phyloP scores from a whole-genome alignment of 208 protist species.

The Leishmania mexicana region DNA sequence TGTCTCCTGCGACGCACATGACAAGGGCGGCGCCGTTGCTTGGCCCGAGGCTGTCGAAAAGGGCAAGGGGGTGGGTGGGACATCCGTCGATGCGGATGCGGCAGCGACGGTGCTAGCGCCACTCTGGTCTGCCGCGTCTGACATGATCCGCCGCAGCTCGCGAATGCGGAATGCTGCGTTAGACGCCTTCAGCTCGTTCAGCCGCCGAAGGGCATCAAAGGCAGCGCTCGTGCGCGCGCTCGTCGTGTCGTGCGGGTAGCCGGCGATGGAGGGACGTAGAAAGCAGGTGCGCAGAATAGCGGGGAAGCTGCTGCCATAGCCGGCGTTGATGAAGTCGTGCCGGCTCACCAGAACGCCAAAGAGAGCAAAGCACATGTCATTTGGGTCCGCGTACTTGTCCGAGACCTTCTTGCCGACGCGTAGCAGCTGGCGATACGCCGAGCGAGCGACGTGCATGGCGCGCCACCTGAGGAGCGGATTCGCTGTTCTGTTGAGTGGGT shows the following conservation, averaged over 20 bases:
- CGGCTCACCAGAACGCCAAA: conserved; percentile 65
- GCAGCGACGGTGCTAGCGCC: not conserved
- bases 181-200: conserved; percentile 51
- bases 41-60: not conserved
- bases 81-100: conserved; percentile 1
- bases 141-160: conserved; percentile 29
- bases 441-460: conserved; percentile 68
- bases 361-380: conserved; percentile 70
- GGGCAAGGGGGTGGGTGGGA: not conserved
- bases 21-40: not conserved
- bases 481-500: not conserved
- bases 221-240: conserved; percentile 46
- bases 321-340: conserved; percentile 68
- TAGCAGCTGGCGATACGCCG: conserved; percentile 76
- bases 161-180: conserved; percentile 25
- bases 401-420: conserved; percentile 37
- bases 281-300: conserved; percentile 64
- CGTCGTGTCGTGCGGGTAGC: conserved; percentile 42
- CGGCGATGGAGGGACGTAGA: conserved; percentile 48
- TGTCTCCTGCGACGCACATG: not conserved
- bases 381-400: conserved; percentile 45
- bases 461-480: not conserved
- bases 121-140: conserved; percentile 5
- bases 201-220: conserved; percentile 63
- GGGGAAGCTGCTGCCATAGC: conserved; percentile 54